phyloP scores from a whole-genome alignment of 2,329 filamentous ascomycete genomes.

The Scleromitrula shiraiana region DNA sequence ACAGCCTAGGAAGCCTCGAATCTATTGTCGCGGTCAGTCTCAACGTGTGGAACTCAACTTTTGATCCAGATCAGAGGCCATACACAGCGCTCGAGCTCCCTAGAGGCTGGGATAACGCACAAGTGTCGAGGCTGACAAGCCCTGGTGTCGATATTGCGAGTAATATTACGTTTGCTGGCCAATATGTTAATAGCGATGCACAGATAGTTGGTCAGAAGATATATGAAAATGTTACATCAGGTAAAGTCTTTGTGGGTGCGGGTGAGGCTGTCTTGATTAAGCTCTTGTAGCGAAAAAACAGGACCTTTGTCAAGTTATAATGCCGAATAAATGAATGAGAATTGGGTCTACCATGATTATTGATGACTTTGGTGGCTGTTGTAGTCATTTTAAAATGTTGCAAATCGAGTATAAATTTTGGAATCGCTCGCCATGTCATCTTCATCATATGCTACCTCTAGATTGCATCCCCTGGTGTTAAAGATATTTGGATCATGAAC shows the following conservation, averaged over 20 bases:
- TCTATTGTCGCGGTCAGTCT: conserved; percentile 16
- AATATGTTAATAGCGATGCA: conserved; percentile 6
- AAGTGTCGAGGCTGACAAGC: conserved; percentile 11
- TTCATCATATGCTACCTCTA: too few species aligned
- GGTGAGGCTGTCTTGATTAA: conserved; percentile 12
- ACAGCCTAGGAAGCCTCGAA: conserved; percentile 11
- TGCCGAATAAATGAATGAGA: too few species aligned
- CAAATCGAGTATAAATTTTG: too few species aligned
- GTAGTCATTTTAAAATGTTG: too few species aligned
- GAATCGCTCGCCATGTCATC: too few species aligned
- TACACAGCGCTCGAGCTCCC: conserved; percentile 13
- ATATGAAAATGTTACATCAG: not conserved
- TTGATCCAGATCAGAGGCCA: conserved; percentile 2
- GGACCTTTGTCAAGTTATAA: too few species aligned
- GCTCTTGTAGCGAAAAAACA: conserved; percentile 3
- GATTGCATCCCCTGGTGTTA: too few species aligned
- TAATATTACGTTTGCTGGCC: conserved; percentile 15
- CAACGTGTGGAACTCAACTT: conserved; percentile 17
- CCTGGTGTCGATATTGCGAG: conserved; percentile 10
- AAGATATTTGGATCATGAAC: too few species aligned
- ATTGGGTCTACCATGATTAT: too few species aligned
- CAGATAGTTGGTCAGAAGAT: conserved; percentile 6
- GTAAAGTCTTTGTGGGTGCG: conserved; percentile 5
- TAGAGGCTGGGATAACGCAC: conserved; percentile 3
- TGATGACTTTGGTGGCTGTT: too few species aligned